Percentiles rank a stretch among this genome's conserved stretches.
Evolutionary conservation across 1,284 basidiomycete genomes (phyloP).

Genomic region (Gomphus sp.): DNA sequence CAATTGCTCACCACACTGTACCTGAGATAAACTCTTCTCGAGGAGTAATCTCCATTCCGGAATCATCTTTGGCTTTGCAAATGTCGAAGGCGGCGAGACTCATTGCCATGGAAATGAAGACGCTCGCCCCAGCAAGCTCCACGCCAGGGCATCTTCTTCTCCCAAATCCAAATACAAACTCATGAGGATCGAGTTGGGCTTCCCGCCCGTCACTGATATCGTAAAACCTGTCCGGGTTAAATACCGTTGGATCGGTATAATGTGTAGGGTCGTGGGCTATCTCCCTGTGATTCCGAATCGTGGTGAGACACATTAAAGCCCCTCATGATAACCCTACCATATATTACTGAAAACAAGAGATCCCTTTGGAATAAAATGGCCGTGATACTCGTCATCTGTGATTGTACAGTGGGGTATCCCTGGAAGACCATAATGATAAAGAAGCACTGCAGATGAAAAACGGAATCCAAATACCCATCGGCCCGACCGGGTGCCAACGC

Average conservation of each 20-base stretch:
- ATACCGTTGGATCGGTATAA: neutral
- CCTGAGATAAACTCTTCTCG: neutral
- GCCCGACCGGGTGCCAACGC: constrained; percentile 16
- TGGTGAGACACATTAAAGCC: neutral
- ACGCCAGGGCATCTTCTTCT: neutral
- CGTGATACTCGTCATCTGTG: neutral
- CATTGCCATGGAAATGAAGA: neutral
- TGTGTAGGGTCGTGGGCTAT: neutral
- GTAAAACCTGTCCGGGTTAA: no score
- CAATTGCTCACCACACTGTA: neutral
- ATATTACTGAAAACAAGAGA: neutral
- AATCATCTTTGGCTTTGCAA: neutral
- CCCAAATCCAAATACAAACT: neutral
- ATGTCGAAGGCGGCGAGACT: neutral
- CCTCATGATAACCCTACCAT: neutral
- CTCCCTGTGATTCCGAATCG: neutral
- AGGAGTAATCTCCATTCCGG: neutral
- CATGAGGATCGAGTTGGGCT: neutral
- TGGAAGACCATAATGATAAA: neutral
- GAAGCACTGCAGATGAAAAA: no score
- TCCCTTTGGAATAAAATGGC: neutral
- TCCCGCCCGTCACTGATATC: neutral
- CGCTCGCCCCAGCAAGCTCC: neutral
- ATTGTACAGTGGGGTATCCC: neutral
- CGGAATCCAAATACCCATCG: neutral